Percentiles rank a stretch among this genome's conserved stretches.
Conservation (phyloP, 345 rosid species). For the Moricandia arvensis region DNA sequence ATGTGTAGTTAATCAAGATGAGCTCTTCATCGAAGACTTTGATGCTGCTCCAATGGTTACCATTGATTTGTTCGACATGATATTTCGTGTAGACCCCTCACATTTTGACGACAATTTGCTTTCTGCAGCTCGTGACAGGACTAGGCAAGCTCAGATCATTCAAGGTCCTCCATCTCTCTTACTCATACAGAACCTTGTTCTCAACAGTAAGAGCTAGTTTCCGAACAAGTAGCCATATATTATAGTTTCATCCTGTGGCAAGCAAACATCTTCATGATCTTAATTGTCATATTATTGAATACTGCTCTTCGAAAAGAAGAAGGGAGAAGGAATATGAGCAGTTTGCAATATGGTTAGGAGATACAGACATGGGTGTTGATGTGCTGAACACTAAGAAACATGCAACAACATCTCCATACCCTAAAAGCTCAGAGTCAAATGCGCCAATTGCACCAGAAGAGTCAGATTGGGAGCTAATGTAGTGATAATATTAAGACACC, state of each 20-base stretch:
- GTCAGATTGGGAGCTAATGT: constrained; percentile 74
- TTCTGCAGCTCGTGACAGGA: no score
- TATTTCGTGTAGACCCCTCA: constrained; percentile 51
- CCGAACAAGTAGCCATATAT: neutral
- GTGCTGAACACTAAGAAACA: constrained; percentile 25
- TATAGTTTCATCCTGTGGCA: constrained; percentile 1
- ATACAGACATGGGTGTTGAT: constrained; percentile 44
- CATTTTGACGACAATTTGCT: constrained; percentile 35
- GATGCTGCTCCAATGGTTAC: constrained; percentile 56
- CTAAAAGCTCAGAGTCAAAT: constrained; percentile 28
- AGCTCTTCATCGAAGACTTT: constrained; percentile 36
- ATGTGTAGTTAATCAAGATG: constrained; percentile 20
- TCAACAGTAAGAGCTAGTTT: constrained; percentile 13
- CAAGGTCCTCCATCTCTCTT: constrained; percentile 47
- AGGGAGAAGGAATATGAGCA: constrained; percentile 71
- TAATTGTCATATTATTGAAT: no score
- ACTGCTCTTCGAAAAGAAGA: constrained; percentile 39
- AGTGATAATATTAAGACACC: constrained; percentile 5
- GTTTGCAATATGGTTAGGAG: constrained; percentile 76
- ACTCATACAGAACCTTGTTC: neutral
- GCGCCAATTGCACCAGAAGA: constrained; percentile 37
- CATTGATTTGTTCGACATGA: constrained; percentile 54
- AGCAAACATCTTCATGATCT: neutral
- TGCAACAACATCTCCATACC: constrained; percentile 16
- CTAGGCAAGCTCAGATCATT: constrained; percentile 52